Percentiles rank a stretch among this genome's conserved stretches.
phyloP scores from a whole-genome alignment of 2,329 filamentous ascomycete genomes.

The Arachnopeziza araneosa region DNA sequence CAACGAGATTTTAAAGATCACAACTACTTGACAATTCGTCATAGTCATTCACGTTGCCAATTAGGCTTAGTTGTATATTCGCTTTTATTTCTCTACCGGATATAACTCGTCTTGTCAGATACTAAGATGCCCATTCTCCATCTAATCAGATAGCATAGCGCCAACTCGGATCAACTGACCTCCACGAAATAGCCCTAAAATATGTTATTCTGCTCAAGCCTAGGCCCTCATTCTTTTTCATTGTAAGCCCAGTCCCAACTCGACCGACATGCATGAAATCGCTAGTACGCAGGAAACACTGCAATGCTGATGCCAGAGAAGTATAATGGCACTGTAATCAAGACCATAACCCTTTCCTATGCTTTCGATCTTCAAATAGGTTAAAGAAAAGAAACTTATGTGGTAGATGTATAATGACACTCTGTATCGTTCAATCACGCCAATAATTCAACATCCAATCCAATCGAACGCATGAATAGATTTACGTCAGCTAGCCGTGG shows the following conservation, averaged over 20 bases:
- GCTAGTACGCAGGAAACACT: slow-evolving; percentile 19
- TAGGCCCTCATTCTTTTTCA: slow-evolving; percentile 3
- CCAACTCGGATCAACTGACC: background rate
- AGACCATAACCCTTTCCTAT: slow-evolving; percentile 14
- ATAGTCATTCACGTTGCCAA: no score
- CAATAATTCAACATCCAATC: slow-evolving; percentile 81
- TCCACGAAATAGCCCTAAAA: background rate
- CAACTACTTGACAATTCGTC: no score
- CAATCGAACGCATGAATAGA: slow-evolving; percentile 96
- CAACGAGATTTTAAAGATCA: no score
- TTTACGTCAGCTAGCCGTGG: slow-evolving; percentile 89
- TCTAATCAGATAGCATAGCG: background rate
- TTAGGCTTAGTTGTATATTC: background rate
- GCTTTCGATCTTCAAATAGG: slow-evolving; percentile 14
- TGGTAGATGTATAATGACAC: slow-evolving; percentile 16
- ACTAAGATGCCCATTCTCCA: slow-evolving; percentile 1
- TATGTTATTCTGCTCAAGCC: background rate
- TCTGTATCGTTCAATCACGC: slow-evolving; percentile 19
- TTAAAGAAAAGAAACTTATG: slow-evolving; percentile 19
- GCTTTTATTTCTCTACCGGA: slow-evolving; percentile 1
- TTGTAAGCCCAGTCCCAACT: slow-evolving; percentile 11
- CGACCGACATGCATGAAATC: slow-evolving; percentile 13
- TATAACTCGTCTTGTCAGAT: background rate
- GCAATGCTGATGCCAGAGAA: slow-evolving; percentile 19
- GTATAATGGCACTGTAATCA: slow-evolving; percentile 17